Evolutionary conservation across 129 eudicot genomes (phyloP), one percentile per base, ranked within the genome.

Genomic region (Gnaphalium uliginosum): DNA sequence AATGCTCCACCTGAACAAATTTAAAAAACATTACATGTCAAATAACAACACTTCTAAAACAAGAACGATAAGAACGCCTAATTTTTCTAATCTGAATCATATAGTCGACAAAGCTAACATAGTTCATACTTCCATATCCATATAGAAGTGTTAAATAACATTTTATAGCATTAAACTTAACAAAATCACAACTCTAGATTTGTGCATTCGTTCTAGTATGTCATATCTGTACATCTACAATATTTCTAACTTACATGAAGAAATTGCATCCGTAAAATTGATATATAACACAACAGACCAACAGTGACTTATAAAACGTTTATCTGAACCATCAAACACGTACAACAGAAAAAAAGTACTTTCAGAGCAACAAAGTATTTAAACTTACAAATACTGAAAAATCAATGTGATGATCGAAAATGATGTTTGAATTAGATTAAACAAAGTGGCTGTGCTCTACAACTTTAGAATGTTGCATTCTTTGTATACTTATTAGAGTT

Each of bases 1-100:
- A 93, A 89, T 18, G 94, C 86, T 74, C 96, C 96, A 69, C 91
- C 93, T 87, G 66, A 39, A 71, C 0, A 27, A 4, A 13, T 13
- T 13, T 1, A 59, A 59, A 23, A 5, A 0, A 27, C 17, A 21
- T 27, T 11, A 4, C 22, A 62, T 0, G 41, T 62, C 68, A 27
- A 26, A 41, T 10, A 35, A 35, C 15, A 11, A 9, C 5, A 41
- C 48, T 35, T 35, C 41, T 35, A 35, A 35, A 35, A 35, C 6
- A 30, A 30, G 33, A 30, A 30, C 6, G 0, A 30, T 30, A 30
- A 30, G 33, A 30, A 30, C 33, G 33, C 33, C 33, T 6, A 35
- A 35, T 35, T 35, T 86, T 58, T 43, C 58, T 61, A 6, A 57
- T 8, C 3, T 2, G 25, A 57, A 57, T 57, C 10, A 21, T 22